Evolutionary conservation across 2,329 filamentous ascomycete species (phyloP).

Genomic region (Chaetomium globosum): DNA sequence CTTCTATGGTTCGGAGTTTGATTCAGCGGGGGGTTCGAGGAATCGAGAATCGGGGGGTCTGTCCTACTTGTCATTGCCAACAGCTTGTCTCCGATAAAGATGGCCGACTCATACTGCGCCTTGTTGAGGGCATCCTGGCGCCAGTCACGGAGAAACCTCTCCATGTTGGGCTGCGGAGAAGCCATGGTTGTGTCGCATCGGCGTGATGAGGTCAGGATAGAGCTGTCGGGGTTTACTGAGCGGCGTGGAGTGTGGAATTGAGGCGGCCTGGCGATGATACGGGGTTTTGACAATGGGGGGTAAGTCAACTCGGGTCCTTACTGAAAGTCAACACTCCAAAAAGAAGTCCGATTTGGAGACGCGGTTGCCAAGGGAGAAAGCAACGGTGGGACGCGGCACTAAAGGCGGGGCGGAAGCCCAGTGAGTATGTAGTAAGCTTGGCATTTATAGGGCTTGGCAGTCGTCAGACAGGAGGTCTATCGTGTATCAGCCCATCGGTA

Average conservation of each 20-base stretch:
- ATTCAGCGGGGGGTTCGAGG: slow-evolving; percentile 5
- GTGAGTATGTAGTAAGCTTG: slow-evolving; percentile 11
- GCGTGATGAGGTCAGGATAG: not conserved
- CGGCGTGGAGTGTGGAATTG: not conserved
- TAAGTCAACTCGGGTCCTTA: not conserved
- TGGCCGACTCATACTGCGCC: slow-evolving; percentile 93
- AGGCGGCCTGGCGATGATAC: not conserved
- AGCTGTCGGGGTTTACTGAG: not conserved
- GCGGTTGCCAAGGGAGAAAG: slow-evolving; percentile 24
- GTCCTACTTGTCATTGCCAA: slow-evolving; percentile 84
- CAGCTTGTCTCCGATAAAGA: slow-evolving; percentile 96
- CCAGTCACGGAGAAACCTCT: slow-evolving; percentile 91
- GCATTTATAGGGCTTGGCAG: not conserved
- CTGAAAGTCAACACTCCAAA: slow-evolving; percentile 14
- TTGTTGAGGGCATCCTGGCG: slow-evolving; percentile 93
- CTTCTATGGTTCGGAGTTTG: slow-evolving; percentile 57
- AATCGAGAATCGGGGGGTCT: not conserved
- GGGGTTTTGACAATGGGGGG: not conserved
- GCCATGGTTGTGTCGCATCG: slow-evolving; percentile 30
- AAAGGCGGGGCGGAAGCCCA: slow-evolving; percentile 24
- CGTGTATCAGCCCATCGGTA: no score
- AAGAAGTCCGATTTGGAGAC: not conserved
- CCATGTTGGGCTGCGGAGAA: slow-evolving; percentile 61
- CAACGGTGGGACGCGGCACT: slow-evolving; percentile 17
- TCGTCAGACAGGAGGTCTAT: no score